Evolutionary conservation across 331 rosid species (phyloP).

Genomic region (Prunus yedoensis): DNA sequence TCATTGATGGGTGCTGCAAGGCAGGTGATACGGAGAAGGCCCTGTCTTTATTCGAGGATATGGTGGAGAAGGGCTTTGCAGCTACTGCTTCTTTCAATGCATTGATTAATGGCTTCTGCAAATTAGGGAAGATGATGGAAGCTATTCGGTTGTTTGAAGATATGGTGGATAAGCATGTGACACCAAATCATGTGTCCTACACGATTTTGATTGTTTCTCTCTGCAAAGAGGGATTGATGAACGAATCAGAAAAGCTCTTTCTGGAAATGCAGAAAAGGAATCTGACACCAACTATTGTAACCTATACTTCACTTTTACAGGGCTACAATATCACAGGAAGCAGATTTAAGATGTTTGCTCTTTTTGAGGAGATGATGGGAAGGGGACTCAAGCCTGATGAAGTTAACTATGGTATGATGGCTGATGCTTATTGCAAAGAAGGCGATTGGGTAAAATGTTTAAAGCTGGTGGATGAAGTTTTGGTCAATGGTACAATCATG

Average conservation of each 20-base stretch:
- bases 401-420: conserved; percentile 28
- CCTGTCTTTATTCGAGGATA: conserved; percentile 36
- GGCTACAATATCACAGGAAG: conserved; percentile 40
- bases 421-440: conserved; percentile 44
- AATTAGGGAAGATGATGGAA: conserved; percentile 38
- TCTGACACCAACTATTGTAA: conserved; percentile 30
- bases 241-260: conserved; percentile 49
- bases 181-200: conserved; percentile 39
- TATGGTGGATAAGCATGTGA: conserved; percentile 38
- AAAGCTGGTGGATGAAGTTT: conserved; percentile 39
- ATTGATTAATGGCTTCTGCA: conserved; percentile 47
- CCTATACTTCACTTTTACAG: conserved; percentile 43
- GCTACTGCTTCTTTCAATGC: conserved; percentile 42
- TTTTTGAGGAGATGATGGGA: conserved; percentile 49
- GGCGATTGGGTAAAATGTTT: conserved; percentile 38
- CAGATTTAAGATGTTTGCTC: conserved; percentile 33
- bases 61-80: conserved; percentile 37
- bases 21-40: conserved; percentile 35
- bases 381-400: conserved; percentile 45
- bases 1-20: conserved; percentile 46
- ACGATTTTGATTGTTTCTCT: conserved; percentile 40
- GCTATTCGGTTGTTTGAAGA: conserved; percentile 41
- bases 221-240: conserved; percentile 35
- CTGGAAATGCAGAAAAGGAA: conserved; percentile 42
- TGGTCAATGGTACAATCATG: conserved; percentile 30